These are phyloP conservation scores for Camellia lanceoleosa DNA, from an alignment of 148 eudicot species.

Conservation along the genomic window DNA sequence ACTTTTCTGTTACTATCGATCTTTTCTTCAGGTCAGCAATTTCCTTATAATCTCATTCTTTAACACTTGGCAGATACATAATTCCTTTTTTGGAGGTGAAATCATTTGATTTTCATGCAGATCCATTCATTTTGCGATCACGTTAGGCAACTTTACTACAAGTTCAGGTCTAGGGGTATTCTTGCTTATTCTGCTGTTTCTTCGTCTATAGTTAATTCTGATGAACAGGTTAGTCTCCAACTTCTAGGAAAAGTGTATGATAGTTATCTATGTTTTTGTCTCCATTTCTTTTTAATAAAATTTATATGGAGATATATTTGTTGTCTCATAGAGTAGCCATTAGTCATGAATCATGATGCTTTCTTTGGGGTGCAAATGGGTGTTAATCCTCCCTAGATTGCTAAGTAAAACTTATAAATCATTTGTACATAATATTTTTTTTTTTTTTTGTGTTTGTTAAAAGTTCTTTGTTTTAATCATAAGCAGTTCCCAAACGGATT, in stretches of 20 bases:
- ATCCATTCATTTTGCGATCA: constrained; percentile 60
- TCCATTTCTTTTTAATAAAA: not conserved
- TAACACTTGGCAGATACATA: not conserved
- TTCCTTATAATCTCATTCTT: constrained; percentile 10
- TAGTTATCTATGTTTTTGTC: not conserved
- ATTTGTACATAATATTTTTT: not conserved
- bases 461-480: not conserved
- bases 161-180: constrained; percentile 49
- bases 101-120: constrained; percentile 36
- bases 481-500: constrained; percentile 50
- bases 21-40: constrained; percentile 65
- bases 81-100: constrained; percentile 22
- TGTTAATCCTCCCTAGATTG: not conserved
- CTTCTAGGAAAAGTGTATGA: not conserved
- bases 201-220: constrained; percentile 53
- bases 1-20: constrained; percentile 53
- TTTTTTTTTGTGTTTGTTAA: not conserved
- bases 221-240: constrained; percentile 54
- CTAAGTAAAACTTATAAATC: not conserved
- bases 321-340: not conserved
- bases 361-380: not conserved
- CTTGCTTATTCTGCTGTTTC: constrained; percentile 59
- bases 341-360: not conserved
- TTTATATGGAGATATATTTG: not conserved
- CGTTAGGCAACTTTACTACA: constrained; percentile 64